Percentiles rank a stretch among this genome's conserved stretches.
Evolutionary conservation across 2,329 filamentous ascomycete genomes (phyloP).

Genomic region (Pestalotiopsis sp.): DNA sequence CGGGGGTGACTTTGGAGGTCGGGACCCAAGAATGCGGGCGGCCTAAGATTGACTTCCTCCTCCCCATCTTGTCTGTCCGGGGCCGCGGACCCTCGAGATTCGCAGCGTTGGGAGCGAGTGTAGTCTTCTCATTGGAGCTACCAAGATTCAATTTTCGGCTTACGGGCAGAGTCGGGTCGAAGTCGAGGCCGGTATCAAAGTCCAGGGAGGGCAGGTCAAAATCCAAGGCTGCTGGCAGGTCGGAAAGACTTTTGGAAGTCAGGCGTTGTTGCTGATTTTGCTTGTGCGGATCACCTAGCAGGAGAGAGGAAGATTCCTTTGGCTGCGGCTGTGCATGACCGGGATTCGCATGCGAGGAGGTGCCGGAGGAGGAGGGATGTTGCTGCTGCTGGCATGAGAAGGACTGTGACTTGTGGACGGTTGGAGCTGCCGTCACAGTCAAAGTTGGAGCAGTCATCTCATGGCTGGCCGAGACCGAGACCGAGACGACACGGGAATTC

Average conservation of each 20-base stretch:
- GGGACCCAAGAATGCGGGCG: slow-evolving; percentile 57
- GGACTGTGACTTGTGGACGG: slow-evolving; percentile 38
- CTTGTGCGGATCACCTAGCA: background rate
- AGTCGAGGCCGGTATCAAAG: slow-evolving; percentile 41
- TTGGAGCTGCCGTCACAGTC: slow-evolving; percentile 41
- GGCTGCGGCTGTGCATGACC: slow-evolving; percentile 19
- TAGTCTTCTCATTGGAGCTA: slow-evolving; percentile 30
- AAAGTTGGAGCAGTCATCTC: slow-evolving; percentile 46
- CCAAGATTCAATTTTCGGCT: slow-evolving; percentile 26
- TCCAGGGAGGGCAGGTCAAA: slow-evolving; percentile 60
- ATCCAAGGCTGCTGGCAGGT: slow-evolving; percentile 38
- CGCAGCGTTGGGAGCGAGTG: slow-evolving; percentile 22
- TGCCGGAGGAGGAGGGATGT: no score
- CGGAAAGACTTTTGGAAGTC: slow-evolving; percentile 26
- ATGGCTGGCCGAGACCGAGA: slow-evolving; percentile 30
- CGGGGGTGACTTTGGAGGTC: slow-evolving; percentile 44
- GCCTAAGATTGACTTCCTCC: slow-evolving; percentile 50
- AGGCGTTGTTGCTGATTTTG: slow-evolving; percentile 10
- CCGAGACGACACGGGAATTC: background rate
- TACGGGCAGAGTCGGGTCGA: slow-evolving; percentile 50
- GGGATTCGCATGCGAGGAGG: slow-evolving; percentile 33
- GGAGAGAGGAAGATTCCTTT: background rate
- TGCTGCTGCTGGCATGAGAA: slow-evolving; percentile 24
- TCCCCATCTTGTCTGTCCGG: slow-evolving; percentile 34
- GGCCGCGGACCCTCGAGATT: slow-evolving; percentile 28